Evolutionary conservation across 768 basidiomycete genomes (phyloP).

Genomic region (Tulasnella sp.): DNA sequence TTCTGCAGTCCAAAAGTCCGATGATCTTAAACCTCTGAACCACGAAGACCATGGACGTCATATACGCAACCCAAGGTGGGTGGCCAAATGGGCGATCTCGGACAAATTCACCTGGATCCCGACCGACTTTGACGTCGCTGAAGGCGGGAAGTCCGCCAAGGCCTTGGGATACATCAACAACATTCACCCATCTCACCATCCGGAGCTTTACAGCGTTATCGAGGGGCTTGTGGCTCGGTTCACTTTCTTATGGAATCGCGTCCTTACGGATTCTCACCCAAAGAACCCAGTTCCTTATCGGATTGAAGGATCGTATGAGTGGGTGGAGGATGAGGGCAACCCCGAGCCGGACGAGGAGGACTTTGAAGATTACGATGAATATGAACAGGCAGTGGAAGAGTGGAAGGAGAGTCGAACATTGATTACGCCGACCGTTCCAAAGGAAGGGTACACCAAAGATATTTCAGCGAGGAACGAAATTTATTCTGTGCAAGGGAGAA

Average conservation of each 20-base stretch:
- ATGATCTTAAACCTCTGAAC: constrained; percentile 10
- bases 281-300: neutral
- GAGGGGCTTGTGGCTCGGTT: constrained; percentile 21
- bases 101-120: constrained; percentile 29
- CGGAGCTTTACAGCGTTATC: constrained; percentile 25
- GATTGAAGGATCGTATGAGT: neutral
- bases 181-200: constrained; percentile 12
- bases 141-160: neutral
- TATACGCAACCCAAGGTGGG: neutral
- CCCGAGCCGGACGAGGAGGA: constrained; percentile 6
- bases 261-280: constrained; percentile 29
- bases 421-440: constrained; percentile 8
- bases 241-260: constrained; percentile 12
- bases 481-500: constrained; percentile 45
- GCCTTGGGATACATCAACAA: constrained; percentile 32
- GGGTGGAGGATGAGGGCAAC: neutral
- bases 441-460: constrained; percentile 14
- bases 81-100: neutral
- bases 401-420: constrained; percentile 12
- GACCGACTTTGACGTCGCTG: constrained; percentile 26
- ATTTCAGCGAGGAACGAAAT: neutral
- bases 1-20: neutral
- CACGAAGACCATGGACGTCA: neutral
- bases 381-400: neutral
- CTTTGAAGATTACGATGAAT: neutral